These are phyloP conservation scores for Amniculicola lignicola DNA, from an alignment of 495 filamentous ascomycete species.

Conservation along the genomic window DNA sequence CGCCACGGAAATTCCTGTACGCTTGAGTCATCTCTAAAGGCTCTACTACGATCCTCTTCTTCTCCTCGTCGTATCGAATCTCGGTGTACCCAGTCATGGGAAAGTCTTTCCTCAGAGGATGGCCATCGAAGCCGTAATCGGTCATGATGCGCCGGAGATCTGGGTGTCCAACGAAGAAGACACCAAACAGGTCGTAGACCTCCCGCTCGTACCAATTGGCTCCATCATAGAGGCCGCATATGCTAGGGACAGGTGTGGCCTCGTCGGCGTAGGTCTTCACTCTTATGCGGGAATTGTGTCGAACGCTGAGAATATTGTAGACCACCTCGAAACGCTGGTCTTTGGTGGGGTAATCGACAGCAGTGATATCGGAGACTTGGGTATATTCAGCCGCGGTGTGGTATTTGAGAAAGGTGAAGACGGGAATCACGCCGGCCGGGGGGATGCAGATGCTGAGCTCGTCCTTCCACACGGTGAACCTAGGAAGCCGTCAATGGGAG, in stretches of 20 bases:
- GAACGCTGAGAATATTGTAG: conserved; percentile 93
- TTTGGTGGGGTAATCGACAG: conserved; percentile 90
- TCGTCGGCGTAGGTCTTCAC: conserved; percentile 99
- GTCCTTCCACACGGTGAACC: conserved; percentile 98
- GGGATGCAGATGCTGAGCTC: conserved; percentile 92
- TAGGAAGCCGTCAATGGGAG: conserved; percentile 12
- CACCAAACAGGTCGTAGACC: conserved; percentile 95
- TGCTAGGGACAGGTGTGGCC: conserved; percentile 86
- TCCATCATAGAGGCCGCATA: conserved; percentile 82
- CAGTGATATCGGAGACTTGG: conserved; percentile 85
- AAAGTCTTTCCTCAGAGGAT: conserved; percentile 97
- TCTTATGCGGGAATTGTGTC: conserved; percentile 92
- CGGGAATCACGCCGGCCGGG: conserved; percentile 80
- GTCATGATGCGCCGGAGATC: conserved; percentile 99
- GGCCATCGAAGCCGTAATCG: conserved; percentile 98
- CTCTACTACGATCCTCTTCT: conserved; percentile 98
- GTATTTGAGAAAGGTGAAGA: conserved; percentile 94
- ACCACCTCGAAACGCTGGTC: conserved; percentile 96
- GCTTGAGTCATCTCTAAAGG: conserved; percentile 96
- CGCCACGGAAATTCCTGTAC: conserved; percentile 89
- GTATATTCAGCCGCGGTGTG: conserved; percentile 98
- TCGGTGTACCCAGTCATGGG: conserved; percentile 98
- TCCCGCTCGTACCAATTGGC: conserved; percentile 99
- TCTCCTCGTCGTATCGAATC: conserved; percentile 97
- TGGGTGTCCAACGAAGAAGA: conserved; percentile 93